Base-by-base conservation (phyloP, 495 filamentous ascomycete genomes). In the Penicillium egyptiacum region DNA sequence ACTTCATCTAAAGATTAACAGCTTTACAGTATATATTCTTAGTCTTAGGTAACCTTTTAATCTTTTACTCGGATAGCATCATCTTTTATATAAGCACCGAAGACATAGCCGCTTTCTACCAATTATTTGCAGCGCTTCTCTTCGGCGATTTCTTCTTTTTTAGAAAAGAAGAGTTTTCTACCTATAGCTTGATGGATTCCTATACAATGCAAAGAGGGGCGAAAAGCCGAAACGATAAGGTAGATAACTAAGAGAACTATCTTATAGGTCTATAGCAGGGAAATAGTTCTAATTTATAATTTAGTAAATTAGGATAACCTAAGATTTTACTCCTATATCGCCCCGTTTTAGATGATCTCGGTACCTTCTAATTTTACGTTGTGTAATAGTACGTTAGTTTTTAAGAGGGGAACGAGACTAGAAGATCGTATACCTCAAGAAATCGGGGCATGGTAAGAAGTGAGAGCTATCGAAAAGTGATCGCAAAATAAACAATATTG, bases 31-130 rank as follows among this genome's bases (percentile, higher is more conserved):
- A 58, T 33, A 60, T 55, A 39, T 14, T 60, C 45, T 64, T 64
- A n/a, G 57, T 60, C 50, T 55, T 64, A 0, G 49, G 53, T 46
- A 63, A 26, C 17, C 57, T 59, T 49, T 60, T 63, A 33, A n/a
- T 64, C 57, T 47, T 60, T 59, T 12, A 51, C 48, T 50, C 50
- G 43, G 25, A 58, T 64, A 14, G 57, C 3, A 31, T 64, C 61
- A 7, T 61, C 41, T 2, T 46, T 6, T 20, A 46, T 47, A 60
- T 63, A 45, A 48, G 57, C 57, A 44, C 61, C 55, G 42, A 60
- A 60, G 42, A 64, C 51, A 58, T 64, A 64, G 50, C 62, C 48
- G 43, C 23, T 58, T 28, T 58, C 16, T 50, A 17, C 14, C 25
- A 53, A 23, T 54, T 49, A 41, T 20, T 25, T 51, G 25, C 10